Evolutionary conservation across 768 basidiomycete genomes (phyloP), one percentile per base, ranked within the genome.

Genomic region (Calvatia gigantea): DNA sequence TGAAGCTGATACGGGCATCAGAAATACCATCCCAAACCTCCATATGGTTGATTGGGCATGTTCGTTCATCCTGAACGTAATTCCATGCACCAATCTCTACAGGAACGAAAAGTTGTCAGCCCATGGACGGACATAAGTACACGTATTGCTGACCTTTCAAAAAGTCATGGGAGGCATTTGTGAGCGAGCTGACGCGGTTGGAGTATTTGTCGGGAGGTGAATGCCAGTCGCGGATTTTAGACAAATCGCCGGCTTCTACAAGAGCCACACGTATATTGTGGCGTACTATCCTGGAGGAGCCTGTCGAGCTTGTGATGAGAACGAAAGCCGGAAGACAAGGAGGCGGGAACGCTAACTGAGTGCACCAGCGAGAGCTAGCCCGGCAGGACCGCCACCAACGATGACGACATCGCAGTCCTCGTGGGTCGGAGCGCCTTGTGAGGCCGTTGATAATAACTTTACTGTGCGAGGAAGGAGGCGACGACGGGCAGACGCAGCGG

Each of bases 11-110:
- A 14, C 90, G 80, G 6, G 93, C 86, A 61, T 86, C 84, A 1
- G 91, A 89, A 37, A 94, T 60, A 1, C 94, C 94, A 66, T 97
- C 94, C 96, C 95, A 99, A 11, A 96, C 95, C 77, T 94, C 85
- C 87, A 98, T 93, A 60, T 91, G 85, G 61, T 89, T 82, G 17
- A 98, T 75, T 0, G 86, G 81, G 52, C 81, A 78, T 1, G 91
- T 89, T 25, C 95, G 79, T 11, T 67, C 60, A 19, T 72, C 65
- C 12, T 93, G 87, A 23, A 98, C 79, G 69, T 88, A 72, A 9
- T 75, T 64, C 96, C 95, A 98, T n/a, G 82, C 86, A 11, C 90
- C 92, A 61, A 87, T 88, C 45, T 79, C 95, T 95, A 28, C 23
- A 33, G 41, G 51, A 31, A 5, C n/a, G 15, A 31, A 5, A 38